Base-by-base conservation (phyloP, 1,284 basidiomycete species). In the Apiotrichum siamense region DNA sequence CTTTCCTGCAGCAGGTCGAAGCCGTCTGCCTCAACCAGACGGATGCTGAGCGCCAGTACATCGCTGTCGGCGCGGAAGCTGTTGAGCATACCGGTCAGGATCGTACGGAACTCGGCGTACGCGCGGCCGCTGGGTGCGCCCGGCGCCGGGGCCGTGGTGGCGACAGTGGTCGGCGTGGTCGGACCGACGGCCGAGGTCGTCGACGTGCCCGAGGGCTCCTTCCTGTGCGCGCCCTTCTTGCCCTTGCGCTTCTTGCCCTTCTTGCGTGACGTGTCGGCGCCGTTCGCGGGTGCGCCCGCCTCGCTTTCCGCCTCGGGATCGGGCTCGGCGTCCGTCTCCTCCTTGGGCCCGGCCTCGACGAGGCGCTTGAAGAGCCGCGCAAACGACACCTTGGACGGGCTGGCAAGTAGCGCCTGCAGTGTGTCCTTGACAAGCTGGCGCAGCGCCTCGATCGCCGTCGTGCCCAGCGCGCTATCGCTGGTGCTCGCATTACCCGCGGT, bases 51-150 rank as follows among this genome's bases (percentile, higher is more conserved):
- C 29, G 79, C 75, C n/a, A 98, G 78, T 77, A 94, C 82, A 61
- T 97, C 93, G 23, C 86, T 85, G 59, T 98, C 92, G 6, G 87
- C 83, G 21, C 86, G 83, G 75, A 97, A 97, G 2, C 90, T 87
- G 62, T 93, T 89, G 58, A 97, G 77, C 90, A 98, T 98, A 26
- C 89, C 87, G 1, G 85, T 86, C 21, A 98, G 77, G 52, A 98
- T 91, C 4, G 83, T 81, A 39, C 91, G 81, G 73, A 97, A 94
- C 71, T 97, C 92, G 29, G 86, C 84, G 69, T 97, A 97, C 6
- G 85, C 83, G 18, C 65, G n/a, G 7, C 37, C 37, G 13, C 40
- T 31, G 2, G 42, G 6, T 9, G 26, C 5, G 7, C 25, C 10
- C 3, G 24, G 23, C 21, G 37, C 6, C 9, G 37, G 80, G 80